A percentile compares a stretch with the other conserved stretches of the same genome.
These are phyloP conservation scores for Sambucus nigra DNA, from an alignment of 129 eudicot species.

Conservation along the genomic window DNA sequence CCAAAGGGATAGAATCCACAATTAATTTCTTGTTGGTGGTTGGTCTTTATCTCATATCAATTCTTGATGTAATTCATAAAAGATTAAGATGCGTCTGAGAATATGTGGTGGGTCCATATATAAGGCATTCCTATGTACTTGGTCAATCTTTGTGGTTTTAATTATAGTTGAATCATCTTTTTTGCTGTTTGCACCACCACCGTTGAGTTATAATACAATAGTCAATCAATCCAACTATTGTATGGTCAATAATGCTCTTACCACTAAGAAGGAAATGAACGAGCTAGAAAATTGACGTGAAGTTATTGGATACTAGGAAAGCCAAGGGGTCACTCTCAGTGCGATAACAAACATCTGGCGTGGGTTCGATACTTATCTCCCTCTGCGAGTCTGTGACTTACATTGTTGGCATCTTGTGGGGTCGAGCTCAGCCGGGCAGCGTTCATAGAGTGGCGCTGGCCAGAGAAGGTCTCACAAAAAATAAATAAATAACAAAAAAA, in stretches of 20 bases:
- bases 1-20: slow-evolving; percentile 31
- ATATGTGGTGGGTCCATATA: slow-evolving; percentile 17
- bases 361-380: too few relatives aligned
- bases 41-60: slow-evolving; percentile 16
- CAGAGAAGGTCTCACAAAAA: too few relatives aligned
- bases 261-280: not conserved
- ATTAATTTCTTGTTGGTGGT: slow-evolving; percentile 18
- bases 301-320: not conserved
- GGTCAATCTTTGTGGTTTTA: slow-evolving; percentile 19
- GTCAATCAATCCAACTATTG: not conserved
- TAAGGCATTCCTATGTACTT: slow-evolving; percentile 4
- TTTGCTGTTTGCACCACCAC: slow-evolving; percentile 4
- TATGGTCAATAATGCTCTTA: not conserved
- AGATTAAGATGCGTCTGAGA: slow-evolving; percentile 26
- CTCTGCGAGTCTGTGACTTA: too few relatives aligned
- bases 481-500: too few relatives aligned
- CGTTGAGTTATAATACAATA: slow-evolving; percentile 6
- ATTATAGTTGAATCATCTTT: slow-evolving; percentile 4
- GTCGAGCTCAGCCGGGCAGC: too few relatives aligned
- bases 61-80: slow-evolving; percentile 19
- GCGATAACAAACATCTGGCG: too few relatives aligned
- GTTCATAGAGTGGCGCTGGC: too few relatives aligned
- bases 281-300: not conserved
- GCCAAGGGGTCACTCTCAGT: not conserved
- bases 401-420: too few relatives aligned